A percentile compares a stretch with the other conserved stretches of the same genome.
Conservation (phyloP, 768 basidiomycete genomes). For the Russula abietina region DNA sequence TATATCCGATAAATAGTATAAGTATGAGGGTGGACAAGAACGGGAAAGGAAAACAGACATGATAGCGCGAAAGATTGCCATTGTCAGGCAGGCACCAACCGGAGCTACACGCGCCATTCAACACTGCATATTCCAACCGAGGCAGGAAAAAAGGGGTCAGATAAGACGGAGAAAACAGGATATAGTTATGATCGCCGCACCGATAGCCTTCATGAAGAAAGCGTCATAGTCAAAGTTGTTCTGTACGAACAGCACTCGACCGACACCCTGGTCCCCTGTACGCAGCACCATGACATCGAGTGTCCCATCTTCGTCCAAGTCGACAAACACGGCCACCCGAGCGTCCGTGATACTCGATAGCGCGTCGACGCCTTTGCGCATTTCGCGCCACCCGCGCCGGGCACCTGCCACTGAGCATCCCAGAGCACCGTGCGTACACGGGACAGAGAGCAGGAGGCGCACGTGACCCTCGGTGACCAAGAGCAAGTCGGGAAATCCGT, state of each 20-base stretch:
- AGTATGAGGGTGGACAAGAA: not conserved
- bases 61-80: slow-evolving; percentile 53
- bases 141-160: not conserved
- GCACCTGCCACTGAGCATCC: slow-evolving; percentile 55
- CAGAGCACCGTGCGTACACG: slow-evolving; percentile 41
- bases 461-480: slow-evolving; percentile 52
- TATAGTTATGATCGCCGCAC: slow-evolving; percentile 40
- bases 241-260: slow-evolving; percentile 74
- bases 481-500: slow-evolving; percentile 90
- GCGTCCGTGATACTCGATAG: slow-evolving; percentile 73
- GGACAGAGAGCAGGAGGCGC: slow-evolving; percentile 56
- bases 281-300: slow-evolving; percentile 91
- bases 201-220: slow-evolving; percentile 95
- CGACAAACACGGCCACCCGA: slow-evolving; percentile 70
- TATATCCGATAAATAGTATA: not conserved
- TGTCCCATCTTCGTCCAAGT: slow-evolving; percentile 95
- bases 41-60: slow-evolving; percentile 43
- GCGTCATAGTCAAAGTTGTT: slow-evolving; percentile 99
- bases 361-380: slow-evolving; percentile 51
- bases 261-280: slow-evolving; percentile 57
- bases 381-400: slow-evolving; percentile 58
- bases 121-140: slow-evolving; percentile 42
- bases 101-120: slow-evolving; percentile 89
- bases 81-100: slow-evolving; percentile 66
- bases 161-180: not conserved